phyloP scores from a whole-genome alignment of 768 basidiomycete genomes.

The Lentinula raphanica region DNA sequence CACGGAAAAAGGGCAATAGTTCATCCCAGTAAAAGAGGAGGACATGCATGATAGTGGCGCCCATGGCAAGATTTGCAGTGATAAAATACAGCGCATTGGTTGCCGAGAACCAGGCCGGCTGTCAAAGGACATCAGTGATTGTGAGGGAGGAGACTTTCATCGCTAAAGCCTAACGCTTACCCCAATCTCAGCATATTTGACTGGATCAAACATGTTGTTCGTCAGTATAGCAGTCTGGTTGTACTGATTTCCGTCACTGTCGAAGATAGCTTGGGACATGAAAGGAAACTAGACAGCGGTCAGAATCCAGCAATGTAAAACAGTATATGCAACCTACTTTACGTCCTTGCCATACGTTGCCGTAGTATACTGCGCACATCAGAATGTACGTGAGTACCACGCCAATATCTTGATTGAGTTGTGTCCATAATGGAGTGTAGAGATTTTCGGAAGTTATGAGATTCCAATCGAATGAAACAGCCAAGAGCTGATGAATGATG shows the following conservation, averaged over 20 bases:
- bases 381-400: conserved; percentile 1
- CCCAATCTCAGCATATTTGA: conserved; percentile 13
- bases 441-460: conserved; percentile 15
- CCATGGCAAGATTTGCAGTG: conserved; percentile 15
- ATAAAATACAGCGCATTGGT: conserved; percentile 22
- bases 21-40: conserved; percentile 31
- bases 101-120: conserved; percentile 30
- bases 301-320: not conserved
- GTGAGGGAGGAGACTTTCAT: not conserved
- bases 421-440: conserved; percentile 11
- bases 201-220: conserved; percentile 19
- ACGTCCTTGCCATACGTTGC: conserved; percentile 16
- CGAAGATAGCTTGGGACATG: conserved; percentile 9
- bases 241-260: conserved; percentile 16
- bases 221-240: conserved; percentile 23
- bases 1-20: conserved; percentile 4
- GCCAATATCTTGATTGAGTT: conserved; percentile 18
- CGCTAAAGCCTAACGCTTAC: too few relatives aligned
- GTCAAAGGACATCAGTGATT: not conserved
- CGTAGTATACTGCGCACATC: conserved; percentile 15
- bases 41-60: conserved; percentile 18
- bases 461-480: conserved; percentile 25
- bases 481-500: conserved; percentile 14
- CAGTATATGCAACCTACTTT: not conserved
- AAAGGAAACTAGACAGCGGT: conserved; percentile 11